phyloP scores from a whole-genome alignment of 2,329 filamentous ascomycete genomes.

The Nemania serpens region DNA sequence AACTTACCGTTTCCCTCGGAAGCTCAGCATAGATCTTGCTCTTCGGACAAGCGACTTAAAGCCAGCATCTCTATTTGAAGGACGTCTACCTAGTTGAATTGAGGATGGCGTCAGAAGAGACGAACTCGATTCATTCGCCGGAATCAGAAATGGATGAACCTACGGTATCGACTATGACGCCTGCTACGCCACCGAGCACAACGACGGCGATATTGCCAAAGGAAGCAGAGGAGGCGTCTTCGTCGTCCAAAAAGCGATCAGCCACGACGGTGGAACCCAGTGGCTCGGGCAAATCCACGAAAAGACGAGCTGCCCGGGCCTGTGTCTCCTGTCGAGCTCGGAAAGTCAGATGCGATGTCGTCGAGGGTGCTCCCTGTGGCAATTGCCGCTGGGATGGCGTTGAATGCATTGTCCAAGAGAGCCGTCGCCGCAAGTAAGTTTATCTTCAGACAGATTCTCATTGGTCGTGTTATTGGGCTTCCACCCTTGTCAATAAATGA shows the following conservation, averaged over 20 bases:
- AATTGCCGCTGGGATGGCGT: constrained; percentile 84
- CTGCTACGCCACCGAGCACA: constrained; percentile 11
- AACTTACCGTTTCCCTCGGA: constrained; percentile 11
- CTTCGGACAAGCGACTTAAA: not conserved
- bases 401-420: constrained; percentile 77
- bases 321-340: constrained; percentile 81
- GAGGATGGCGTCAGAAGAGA: constrained; percentile 35
- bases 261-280: constrained; percentile 41
- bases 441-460: constrained; percentile 27
- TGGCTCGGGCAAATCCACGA: constrained; percentile 58
- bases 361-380: constrained; percentile 84
- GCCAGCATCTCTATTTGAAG: constrained; percentile 15
- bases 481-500: not conserved
- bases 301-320: constrained; percentile 87
- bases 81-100: constrained; percentile 1
- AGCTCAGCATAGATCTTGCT: constrained; percentile 10
- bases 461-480: not conserved
- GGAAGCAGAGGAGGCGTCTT: constrained; percentile 24
- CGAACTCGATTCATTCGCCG: constrained; percentile 34
- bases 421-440: constrained; percentile 82
- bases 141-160: constrained; percentile 31
- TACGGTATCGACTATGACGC: constrained; percentile 12
- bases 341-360: constrained; percentile 93
- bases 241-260: constrained; percentile 41
- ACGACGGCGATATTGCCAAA: constrained; percentile 24